Conservation (phyloP, 1,284 basidiomycete genomes). For the Trichosporon ovoides region DNA sequence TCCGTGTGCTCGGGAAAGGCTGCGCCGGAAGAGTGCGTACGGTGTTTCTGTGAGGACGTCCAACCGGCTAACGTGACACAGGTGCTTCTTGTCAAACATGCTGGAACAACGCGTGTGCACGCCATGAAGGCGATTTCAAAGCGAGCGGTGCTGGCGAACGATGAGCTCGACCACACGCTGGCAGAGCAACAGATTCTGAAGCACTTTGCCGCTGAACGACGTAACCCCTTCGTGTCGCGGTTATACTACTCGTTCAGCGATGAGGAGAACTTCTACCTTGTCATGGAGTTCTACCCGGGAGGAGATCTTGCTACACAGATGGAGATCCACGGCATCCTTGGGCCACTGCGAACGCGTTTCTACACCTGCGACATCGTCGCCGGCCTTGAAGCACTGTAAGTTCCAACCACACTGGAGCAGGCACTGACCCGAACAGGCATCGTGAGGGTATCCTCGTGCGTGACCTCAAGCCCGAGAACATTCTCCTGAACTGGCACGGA, state of each 20-base stretch:
- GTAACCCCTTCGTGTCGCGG: slow-evolving; percentile 87
- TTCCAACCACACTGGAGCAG: neutral
- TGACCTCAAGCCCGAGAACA: slow-evolving; percentile 65
- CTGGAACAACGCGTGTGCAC: slow-evolving; percentile 64
- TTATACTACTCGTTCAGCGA: slow-evolving; percentile 96
- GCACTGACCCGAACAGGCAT: slow-evolving; percentile 38
- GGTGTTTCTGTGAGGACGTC: too few relatives aligned
- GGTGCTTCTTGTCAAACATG: slow-evolving; percentile 78
- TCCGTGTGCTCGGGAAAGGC: slow-evolving; percentile 90
- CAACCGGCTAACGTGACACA: slow-evolving; percentile 24
- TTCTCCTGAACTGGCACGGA: slow-evolving; percentile 84
- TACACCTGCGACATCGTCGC: slow-evolving; percentile 95
- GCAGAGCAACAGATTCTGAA: slow-evolving; percentile 91
- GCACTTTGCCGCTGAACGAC: slow-evolving; percentile 66
- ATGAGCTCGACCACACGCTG: slow-evolving; percentile 89
- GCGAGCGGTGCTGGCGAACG: slow-evolving; percentile 87
- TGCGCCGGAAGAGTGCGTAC: slow-evolving; percentile 74
- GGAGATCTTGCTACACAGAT: slow-evolving; percentile 95
- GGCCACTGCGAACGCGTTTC: slow-evolving; percentile 85
- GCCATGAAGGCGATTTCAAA: slow-evolving; percentile 97
- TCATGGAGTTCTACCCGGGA: slow-evolving; percentile 81
- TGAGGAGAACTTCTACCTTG: slow-evolving; percentile 76
- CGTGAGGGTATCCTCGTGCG: slow-evolving; percentile 51
- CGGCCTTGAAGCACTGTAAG: slow-evolving; percentile 75
- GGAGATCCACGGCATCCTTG: slow-evolving; percentile 85